Conservation (phyloP, 148 eudicot species). For the Limonium bicolor region DNA sequence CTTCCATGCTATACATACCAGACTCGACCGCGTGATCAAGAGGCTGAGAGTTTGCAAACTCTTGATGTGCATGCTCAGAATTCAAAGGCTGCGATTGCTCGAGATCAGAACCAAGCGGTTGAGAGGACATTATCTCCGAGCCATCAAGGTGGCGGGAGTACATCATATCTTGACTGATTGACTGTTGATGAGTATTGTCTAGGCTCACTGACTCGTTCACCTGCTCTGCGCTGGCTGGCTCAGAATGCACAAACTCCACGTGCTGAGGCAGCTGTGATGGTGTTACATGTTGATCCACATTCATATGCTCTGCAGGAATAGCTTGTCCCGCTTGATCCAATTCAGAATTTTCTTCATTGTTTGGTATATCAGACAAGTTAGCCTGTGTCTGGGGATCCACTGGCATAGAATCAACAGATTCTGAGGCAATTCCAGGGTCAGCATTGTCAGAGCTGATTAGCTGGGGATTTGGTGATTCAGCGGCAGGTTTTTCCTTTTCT, state of each 20-base stretch:
- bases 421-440: background rate
- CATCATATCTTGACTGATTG: conserved; percentile 1
- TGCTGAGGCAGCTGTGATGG: background rate
- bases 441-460: conserved; percentile 8
- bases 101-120: conserved; percentile 5
- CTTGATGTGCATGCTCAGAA: conserved; percentile 6
- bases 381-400: background rate
- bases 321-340: background rate
- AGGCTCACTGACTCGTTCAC: conserved; percentile 9
- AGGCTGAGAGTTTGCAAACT: conserved; percentile 11
- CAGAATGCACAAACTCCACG: background rate
- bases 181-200: conserved; percentile 5
- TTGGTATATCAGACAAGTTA: too few relatives aligned
- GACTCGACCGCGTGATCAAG: conserved; percentile 4
- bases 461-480: background rate
- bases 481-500: background rate
- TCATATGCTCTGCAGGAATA: background rate
- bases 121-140: background rate
- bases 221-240: conserved; percentile 7
- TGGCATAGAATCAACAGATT: background rate
- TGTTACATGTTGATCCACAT: background rate
- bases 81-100: conserved; percentile 8
- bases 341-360: background rate
- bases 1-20: background rate
- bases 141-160: background rate